Percentiles rank a stretch among this genome's conserved stretches.
These are phyloP conservation scores for Salicornia ramosissima DNA, from an alignment of 148 eudicot species.

Conservation along the genomic window DNA sequence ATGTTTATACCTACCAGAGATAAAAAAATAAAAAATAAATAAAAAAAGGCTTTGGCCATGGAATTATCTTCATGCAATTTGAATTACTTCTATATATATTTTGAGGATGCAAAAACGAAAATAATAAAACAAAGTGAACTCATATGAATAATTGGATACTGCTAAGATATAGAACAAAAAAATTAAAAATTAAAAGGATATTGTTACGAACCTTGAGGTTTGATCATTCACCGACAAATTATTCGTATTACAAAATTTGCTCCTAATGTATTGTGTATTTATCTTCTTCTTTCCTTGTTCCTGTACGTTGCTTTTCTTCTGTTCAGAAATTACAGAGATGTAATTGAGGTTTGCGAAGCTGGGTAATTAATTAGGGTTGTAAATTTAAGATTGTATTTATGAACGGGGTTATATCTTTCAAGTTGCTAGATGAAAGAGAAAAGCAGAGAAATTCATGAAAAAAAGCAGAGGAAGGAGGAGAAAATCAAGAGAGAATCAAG, in stretches of 20 bases:
- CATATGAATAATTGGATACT: not conserved
- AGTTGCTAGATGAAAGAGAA: conserved; percentile 12
- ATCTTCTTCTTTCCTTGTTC: not conserved
- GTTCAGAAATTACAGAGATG: not conserved
- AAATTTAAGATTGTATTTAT: conserved; percentile 1
- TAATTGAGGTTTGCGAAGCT: not conserved
- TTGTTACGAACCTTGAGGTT: conserved; percentile 5
- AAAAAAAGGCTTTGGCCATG: no score
- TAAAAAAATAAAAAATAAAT: no score
- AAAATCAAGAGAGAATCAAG: not conserved
- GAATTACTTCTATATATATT: not conserved
- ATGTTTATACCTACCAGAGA: no score
- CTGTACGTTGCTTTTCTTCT: not conserved
- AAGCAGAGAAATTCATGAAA: not conserved
- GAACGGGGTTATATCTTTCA: conserved; percentile 20
- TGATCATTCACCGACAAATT: not conserved
- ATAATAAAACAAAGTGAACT: not conserved
- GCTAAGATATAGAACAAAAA: not conserved
- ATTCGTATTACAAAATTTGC: not conserved
- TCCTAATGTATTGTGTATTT: not conserved
- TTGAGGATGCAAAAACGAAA: not conserved
- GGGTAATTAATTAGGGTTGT: not conserved
- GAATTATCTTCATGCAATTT: not conserved
- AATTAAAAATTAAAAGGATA: not conserved
- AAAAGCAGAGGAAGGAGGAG: not conserved